A percentile compares a stretch with the other conserved stretches of the same genome.
Evolutionary conservation across 495 filamentous ascomycete genomes (phyloP).

Genomic region (Rostrohypoxylon terebratum): DNA sequence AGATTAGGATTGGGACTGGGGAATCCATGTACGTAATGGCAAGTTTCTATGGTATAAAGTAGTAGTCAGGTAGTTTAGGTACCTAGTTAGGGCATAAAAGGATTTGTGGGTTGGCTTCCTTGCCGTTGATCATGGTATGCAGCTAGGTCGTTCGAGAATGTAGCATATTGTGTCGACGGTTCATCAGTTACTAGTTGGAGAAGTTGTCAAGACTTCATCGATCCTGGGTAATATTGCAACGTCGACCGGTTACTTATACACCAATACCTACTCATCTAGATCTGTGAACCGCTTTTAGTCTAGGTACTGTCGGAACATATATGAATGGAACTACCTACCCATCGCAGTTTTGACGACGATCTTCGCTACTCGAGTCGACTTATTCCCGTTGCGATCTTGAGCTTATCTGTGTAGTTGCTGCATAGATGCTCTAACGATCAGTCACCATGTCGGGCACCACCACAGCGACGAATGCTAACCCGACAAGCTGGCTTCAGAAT

Average conservation of each 20-base stretch:
- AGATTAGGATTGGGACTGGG: constrained; percentile 26
- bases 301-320: constrained; percentile 32
- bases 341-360: constrained; percentile 31
- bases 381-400: constrained; percentile 29
- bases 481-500: constrained; percentile 43
- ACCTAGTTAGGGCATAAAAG: constrained; percentile 15
- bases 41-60: constrained; percentile 6
- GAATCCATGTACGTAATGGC: constrained; percentile 28
- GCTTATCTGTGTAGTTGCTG: constrained; percentile 29
- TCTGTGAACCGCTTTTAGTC: neutral
- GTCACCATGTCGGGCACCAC: constrained; percentile 30
- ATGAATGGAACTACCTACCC: constrained; percentile 26
- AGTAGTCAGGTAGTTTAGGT: constrained; percentile 16
- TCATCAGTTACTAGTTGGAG: neutral
- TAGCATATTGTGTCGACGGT: constrained; percentile 8
- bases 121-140: neutral
- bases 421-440: constrained; percentile 29
- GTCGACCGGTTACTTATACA: constrained; percentile 12
- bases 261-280: constrained; percentile 23
- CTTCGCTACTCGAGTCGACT: constrained; percentile 34
- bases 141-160: constrained; percentile 14
- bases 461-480: constrained; percentile 28
- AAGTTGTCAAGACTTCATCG: constrained; percentile 9
- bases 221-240: constrained; percentile 18
- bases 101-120: constrained; percentile 1